These are phyloP conservation scores for Tetracladium maxilliforme DNA, from an alignment of 2,329 filamentous ascomycete species.

Conservation along the genomic window DNA sequence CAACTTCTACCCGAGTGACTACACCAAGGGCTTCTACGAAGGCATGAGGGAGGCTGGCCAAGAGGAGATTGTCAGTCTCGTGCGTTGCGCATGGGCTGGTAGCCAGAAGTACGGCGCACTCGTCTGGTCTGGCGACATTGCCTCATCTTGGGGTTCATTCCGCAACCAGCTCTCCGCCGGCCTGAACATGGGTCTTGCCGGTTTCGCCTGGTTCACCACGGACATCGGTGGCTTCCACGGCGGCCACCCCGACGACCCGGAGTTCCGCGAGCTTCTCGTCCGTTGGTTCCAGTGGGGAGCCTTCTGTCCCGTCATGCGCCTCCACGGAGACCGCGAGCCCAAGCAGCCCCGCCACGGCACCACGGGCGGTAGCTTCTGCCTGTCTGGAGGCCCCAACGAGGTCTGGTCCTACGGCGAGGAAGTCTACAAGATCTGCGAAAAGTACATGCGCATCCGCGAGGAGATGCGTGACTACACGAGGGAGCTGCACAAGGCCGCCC, in stretches of 20 bases:
- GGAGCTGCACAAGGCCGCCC: conserved; percentile 41
- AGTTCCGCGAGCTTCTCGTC: conserved; percentile 47
- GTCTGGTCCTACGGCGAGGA: conserved; percentile 51
- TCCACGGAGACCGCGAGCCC: conserved; percentile 52
- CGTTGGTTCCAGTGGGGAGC: conserved; percentile 58
- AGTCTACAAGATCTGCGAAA: conserved; percentile 43
- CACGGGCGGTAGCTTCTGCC: conserved; percentile 7
- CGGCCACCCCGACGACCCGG: conserved; percentile 36
- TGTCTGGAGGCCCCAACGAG: conserved; percentile 38
- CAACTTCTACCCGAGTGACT: conserved; percentile 44
- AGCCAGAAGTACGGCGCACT: conserved; percentile 50
- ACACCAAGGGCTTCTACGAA: conserved; percentile 44
- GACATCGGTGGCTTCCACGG: conserved; percentile 59
- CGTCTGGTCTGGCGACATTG: conserved; percentile 55
- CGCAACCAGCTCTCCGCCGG: conserved; percentile 47
- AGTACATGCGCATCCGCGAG: conserved; percentile 43
- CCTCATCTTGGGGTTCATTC: conserved; percentile 44
- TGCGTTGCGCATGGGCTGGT: conserved; percentile 39
- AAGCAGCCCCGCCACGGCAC: conserved; percentile 19
- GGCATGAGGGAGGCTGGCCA: conserved; percentile 37
- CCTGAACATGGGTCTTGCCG: conserved; percentile 49
- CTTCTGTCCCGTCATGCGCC: conserved; percentile 52
- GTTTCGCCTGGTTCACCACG: conserved; percentile 55
- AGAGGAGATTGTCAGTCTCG: conserved; percentile 40
- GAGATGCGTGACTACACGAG: conserved; percentile 41